Conservation (phyloP, 192 early-diverging fungal genomes). For the Geranomyces variabilis region DNA sequence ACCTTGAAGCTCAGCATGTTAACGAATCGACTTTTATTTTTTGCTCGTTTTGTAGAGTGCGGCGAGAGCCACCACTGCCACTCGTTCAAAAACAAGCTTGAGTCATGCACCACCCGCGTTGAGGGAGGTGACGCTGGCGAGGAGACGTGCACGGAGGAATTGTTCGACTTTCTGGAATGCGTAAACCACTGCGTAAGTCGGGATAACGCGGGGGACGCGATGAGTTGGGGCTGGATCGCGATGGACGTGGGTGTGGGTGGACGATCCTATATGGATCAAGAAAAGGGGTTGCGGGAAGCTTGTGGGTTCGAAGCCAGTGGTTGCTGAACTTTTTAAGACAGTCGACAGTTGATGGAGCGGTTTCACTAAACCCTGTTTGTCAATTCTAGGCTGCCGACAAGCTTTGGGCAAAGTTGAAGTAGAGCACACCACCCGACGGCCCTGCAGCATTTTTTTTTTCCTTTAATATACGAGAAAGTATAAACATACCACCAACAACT, state of each 20-base stretch:
- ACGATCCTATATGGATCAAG: too few species aligned
- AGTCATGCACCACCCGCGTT: slow-evolving; percentile 17
- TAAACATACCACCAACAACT: too few species aligned
- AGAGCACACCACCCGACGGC: slow-evolving; percentile 5
- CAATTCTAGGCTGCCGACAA: slow-evolving; percentile 28
- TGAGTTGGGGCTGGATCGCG: too few species aligned
- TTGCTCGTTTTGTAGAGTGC: not conserved
- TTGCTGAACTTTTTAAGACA: not conserved
- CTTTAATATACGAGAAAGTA: not conserved
- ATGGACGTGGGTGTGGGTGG: too few species aligned
- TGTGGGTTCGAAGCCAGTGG: too few species aligned
- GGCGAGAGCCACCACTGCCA: slow-evolving; percentile 35
- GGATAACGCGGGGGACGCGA: not conserved
- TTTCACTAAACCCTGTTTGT: too few species aligned
- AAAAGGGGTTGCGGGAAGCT: too few species aligned
- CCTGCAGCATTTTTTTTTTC: slow-evolving; percentile 1
- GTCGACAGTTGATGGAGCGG: not conserved
- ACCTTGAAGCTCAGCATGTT: too few species aligned
- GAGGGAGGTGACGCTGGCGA: slow-evolving; percentile 25
- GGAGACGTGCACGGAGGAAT: slow-evolving; percentile 33
- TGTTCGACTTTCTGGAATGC: slow-evolving; percentile 36
- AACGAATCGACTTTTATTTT: too few species aligned
- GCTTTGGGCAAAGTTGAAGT: slow-evolving; percentile 30
- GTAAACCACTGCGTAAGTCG: slow-evolving; percentile 35
- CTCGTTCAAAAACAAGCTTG: slow-evolving; percentile 22